These are phyloP conservation scores for Umbelopsis ramanniana DNA, from an alignment of 192 early-diverging fungal genomes.

Conservation along the genomic window DNA sequence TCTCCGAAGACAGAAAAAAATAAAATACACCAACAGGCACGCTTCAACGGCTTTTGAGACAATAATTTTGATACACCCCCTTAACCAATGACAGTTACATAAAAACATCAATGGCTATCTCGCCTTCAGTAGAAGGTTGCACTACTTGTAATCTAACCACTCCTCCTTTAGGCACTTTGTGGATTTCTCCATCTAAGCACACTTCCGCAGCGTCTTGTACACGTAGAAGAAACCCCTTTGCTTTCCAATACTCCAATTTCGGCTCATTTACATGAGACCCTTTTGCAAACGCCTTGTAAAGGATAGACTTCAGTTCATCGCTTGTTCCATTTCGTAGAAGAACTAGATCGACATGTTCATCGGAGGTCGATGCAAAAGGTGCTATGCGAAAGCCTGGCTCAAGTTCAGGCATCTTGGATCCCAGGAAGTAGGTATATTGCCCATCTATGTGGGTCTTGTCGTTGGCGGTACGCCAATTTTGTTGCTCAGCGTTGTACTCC, in stretches of 20 bases:
- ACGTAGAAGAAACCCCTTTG: slow-evolving; percentile 39
- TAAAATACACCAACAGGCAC: too few species aligned
- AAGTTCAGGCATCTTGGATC: slow-evolving; percentile 47
- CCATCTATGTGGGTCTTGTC: slow-evolving; percentile 2
- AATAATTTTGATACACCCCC: neutral
- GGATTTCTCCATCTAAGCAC: slow-evolving; percentile 55
- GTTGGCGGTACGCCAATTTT: neutral
- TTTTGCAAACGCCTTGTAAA: slow-evolving; percentile 35
- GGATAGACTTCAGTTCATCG: slow-evolving; percentile 37
- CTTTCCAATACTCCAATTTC: slow-evolving; percentile 51
- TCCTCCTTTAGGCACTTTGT: slow-evolving; percentile 19
- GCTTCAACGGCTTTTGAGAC: neutral
- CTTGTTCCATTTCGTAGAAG: slow-evolving; percentile 40
- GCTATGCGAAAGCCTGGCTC: slow-evolving; percentile 54
- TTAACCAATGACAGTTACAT: neutral
- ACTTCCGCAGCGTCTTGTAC: slow-evolving; percentile 41
- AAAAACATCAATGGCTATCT: neutral
- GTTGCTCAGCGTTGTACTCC: slow-evolving; percentile 22
- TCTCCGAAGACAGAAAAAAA: neutral
- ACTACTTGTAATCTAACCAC: slow-evolving; percentile 18
- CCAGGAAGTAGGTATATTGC: slow-evolving; percentile 52
- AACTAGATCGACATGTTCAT: slow-evolving; percentile 50
- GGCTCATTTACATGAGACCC: slow-evolving; percentile 45
- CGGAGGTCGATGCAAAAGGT: slow-evolving; percentile 46
- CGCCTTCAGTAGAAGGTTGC: slow-evolving; percentile 3